Conservation (phyloP, 2,329 filamentous ascomycete species). For the Aspergillus glaucus region DNA sequence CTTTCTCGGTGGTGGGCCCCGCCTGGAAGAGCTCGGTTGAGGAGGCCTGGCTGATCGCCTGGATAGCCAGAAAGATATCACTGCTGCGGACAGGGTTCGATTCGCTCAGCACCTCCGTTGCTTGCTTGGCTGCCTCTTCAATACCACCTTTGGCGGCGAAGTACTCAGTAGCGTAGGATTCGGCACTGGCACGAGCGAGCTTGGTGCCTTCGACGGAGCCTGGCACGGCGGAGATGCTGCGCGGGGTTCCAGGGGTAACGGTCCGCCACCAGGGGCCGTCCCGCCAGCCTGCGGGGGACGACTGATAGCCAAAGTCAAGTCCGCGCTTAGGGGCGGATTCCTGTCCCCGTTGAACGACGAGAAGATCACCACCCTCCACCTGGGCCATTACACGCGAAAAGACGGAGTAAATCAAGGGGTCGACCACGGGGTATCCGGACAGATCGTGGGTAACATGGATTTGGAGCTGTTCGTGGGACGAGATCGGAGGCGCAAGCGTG, state of each 20-base stretch:
- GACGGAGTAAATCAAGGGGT: conserved; percentile 83
- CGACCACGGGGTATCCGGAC: conserved; percentile 86
- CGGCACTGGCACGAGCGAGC: conserved; percentile 80
- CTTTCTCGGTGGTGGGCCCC: conserved; percentile 41
- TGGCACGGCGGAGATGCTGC: conserved; percentile 72
- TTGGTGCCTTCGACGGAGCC: conserved; percentile 84
- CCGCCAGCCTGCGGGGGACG: conserved; percentile 60
- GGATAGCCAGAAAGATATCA: conserved; percentile 92
- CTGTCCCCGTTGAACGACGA: conserved; percentile 88
- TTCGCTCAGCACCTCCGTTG: conserved; percentile 72
- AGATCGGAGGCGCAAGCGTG: conserved; percentile 91
- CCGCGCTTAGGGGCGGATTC: conserved; percentile 68
- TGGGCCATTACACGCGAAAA: conserved; percentile 98
- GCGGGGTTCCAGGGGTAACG: conserved; percentile 52
- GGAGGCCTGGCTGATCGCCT: conserved; percentile 66
- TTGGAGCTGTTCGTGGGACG: conserved; percentile 89
- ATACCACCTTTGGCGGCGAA: conserved; percentile 72
- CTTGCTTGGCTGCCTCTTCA: conserved; percentile 70
- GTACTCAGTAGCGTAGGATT: conserved; percentile 80
- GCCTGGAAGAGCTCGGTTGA: conserved; percentile 63
- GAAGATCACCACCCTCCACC: conserved; percentile 89
- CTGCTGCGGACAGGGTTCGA: conserved; percentile 85
- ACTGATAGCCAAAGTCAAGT: conserved; percentile 35
- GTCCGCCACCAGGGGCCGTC: conserved; percentile 94
- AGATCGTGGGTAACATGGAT: conserved; percentile 98